Conservation (phyloP, 768 basidiomycete genomes). For the Psilocybe tampanensis region DNA sequence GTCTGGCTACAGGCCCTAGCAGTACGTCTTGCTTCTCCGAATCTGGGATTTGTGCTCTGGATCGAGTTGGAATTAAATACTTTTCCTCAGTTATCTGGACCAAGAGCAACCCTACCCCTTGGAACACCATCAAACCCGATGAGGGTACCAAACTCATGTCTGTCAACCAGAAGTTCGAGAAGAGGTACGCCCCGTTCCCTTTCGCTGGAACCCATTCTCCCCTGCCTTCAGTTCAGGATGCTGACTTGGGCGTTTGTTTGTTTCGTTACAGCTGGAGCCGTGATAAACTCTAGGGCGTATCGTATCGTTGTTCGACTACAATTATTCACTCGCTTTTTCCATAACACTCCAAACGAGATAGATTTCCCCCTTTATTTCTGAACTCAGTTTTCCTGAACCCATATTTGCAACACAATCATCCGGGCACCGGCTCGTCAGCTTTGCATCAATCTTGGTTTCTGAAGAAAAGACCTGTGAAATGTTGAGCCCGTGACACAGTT, state of each 20-base stretch:
- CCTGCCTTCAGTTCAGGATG: background rate
- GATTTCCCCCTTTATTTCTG: background rate
- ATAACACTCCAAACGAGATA: constrained; percentile 1
- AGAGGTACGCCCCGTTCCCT: constrained; percentile 49
- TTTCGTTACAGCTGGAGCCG: constrained; percentile 67
- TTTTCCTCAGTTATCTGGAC: constrained; percentile 52
- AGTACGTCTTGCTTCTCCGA: constrained; percentile 36
- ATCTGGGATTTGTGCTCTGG: background rate
- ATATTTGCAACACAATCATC: background rate
- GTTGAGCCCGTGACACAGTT: constrained; percentile 7
- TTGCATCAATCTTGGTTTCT: background rate
- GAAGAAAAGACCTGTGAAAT: background rate
- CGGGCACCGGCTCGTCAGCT: background rate
- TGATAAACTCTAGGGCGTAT: constrained; percentile 60
- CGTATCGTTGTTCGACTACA: background rate
- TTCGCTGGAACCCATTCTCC: background rate
- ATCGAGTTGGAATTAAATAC: background rate
- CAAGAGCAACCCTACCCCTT: constrained; percentile 83
- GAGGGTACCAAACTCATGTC: constrained; percentile 73
- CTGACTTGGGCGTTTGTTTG: background rate
- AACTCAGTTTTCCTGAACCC: background rate
- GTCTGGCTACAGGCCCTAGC: constrained; percentile 61
- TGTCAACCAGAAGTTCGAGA: constrained; percentile 75
- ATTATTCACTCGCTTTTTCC: constrained; percentile 9
- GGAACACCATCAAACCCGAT: constrained; percentile 77